Conservation (phyloP, 202 grass and related monocot genomes). For the Zizania palustris region DNA sequence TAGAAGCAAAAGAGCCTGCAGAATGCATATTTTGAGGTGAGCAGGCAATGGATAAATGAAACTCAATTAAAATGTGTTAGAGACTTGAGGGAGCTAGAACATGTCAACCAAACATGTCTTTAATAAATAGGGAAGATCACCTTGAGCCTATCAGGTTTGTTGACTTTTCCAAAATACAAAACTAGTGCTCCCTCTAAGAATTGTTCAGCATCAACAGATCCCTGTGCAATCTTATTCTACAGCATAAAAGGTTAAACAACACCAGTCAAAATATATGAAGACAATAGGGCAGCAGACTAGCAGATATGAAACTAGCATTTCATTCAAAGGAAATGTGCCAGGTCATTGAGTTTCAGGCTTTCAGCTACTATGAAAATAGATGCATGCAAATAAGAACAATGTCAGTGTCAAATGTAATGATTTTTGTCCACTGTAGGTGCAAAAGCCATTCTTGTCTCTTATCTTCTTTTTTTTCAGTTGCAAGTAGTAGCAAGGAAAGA, state of each 20-base stretch:
- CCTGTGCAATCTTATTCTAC: conserved; percentile 77
- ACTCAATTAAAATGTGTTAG: conserved; percentile 31
- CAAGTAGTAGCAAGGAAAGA: background rate
- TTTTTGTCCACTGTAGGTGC: conserved; percentile 16
- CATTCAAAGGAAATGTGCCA: conserved; percentile 2
- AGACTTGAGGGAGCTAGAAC: background rate
- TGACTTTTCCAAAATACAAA: conserved; percentile 65
- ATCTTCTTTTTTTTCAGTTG: conserved; percentile 36
- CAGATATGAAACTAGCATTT: conserved; percentile 30
- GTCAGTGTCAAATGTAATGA: conserved; percentile 5
- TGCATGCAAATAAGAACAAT: conserved; percentile 18
- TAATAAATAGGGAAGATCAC: conserved; percentile 52
- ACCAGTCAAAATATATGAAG: conserved; percentile 52
- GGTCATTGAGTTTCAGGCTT: conserved; percentile 28
- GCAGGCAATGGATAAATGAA: conserved; percentile 8
- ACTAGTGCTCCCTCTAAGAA: conserved; percentile 77
- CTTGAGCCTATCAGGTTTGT: conserved; percentile 77
- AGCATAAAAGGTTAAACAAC: conserved; percentile 52
- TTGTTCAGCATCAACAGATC: conserved; percentile 74
- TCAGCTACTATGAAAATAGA: conserved; percentile 23
- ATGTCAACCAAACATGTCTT: conserved; percentile 12
- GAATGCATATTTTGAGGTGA: conserved; percentile 47
- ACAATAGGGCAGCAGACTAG: conserved; percentile 25
- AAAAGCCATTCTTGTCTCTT: conserved; percentile 26
- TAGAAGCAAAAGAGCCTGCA: conserved; percentile 82